These are phyloP conservation scores for Ophiocytium majus DNA, from an alignment of 352 stramenopile species.

Conservation along the genomic window DNA sequence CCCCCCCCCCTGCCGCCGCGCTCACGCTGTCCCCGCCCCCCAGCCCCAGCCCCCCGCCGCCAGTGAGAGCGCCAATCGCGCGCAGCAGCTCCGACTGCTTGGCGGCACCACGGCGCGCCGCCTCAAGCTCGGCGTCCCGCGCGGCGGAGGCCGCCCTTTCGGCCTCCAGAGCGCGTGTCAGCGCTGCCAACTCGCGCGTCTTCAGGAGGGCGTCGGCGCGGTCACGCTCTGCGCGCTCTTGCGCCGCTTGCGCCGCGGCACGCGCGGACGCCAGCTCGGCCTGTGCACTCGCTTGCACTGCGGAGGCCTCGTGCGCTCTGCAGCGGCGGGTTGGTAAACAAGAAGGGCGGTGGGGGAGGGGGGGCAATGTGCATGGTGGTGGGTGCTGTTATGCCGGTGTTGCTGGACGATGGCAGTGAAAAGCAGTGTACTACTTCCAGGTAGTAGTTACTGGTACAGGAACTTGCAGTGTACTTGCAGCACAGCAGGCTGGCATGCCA, in stretches of 20 bases:
- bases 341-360: too few relatives aligned
- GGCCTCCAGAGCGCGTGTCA: background rate
- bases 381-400: too few relatives aligned
- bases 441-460: too few relatives aligned
- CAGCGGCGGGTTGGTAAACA: background rate
- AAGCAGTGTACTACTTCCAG: too few relatives aligned
- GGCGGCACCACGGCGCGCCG: background rate
- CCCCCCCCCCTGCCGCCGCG: too few relatives aligned
- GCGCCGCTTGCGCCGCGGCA: background rate
- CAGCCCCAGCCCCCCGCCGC: background rate
- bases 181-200: background rate
- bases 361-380: too few relatives aligned
- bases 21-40: background rate
- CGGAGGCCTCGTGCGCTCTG: background rate
- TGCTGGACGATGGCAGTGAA: too few relatives aligned
- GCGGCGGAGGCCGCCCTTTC: background rate
- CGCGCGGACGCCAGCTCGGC: background rate
- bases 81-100: slow-evolving; percentile 15
- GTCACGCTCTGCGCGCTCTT: background rate
- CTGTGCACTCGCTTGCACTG: background rate
- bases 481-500: too few relatives aligned
- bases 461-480: too few relatives aligned
- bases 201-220: background rate
- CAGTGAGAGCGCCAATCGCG: background rate
- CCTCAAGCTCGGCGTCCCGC: background rate